Evolutionary conservation across 495 filamentous ascomycete species (phyloP), one percentile per base, ranked within the genome.

Genomic region (Saxophila tyrrhenica): DNA sequence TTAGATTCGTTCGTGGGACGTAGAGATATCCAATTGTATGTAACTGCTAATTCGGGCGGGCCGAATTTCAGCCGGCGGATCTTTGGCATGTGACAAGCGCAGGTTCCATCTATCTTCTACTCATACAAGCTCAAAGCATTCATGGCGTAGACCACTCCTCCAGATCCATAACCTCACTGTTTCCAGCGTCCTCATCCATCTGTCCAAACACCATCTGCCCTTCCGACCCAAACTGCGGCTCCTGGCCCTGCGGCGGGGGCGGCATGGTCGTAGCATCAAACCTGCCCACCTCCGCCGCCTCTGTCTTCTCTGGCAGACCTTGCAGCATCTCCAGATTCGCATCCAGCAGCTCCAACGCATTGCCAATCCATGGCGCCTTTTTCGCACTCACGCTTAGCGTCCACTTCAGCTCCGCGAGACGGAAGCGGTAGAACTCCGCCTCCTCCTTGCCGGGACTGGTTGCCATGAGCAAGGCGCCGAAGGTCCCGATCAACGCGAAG

Each of bases 331-430:
- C 63, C 23, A 62, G 55, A 38, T 50, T 58, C 20, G 65, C 65
- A 55, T 89, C 84, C 48, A 89, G 68, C 76, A 86, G 84, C 21
- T 77, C 78, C 67, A 88, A 80, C 20, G 86, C 86, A 61, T 84
- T 82, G 50, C 85, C 81, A 10, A 86, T 82, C 64, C 95, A 84
- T 53, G 82, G 78, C 23, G 89, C 89, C 39, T 84, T 82, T 62
- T 89, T 87, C 56, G 79, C 81, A 67, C 81, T 86, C 29, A 97
- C 90, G 35, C 81, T 83, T 56, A 98, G 72, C 1, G 91, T 96
- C 92, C 92, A 98, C 44, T 87, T 74, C 65, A 95, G 96, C 72
- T 98, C 92, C 54, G 80, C 80, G 11, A 96, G 73, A 2, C 92
- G 73, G 1, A 84, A 75, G 20, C 85, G 80, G 70, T 98, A 98